phyloP scores from a whole-genome alignment of 2,329 filamentous ascomycete species.

The Penicillium sp. region DNA sequence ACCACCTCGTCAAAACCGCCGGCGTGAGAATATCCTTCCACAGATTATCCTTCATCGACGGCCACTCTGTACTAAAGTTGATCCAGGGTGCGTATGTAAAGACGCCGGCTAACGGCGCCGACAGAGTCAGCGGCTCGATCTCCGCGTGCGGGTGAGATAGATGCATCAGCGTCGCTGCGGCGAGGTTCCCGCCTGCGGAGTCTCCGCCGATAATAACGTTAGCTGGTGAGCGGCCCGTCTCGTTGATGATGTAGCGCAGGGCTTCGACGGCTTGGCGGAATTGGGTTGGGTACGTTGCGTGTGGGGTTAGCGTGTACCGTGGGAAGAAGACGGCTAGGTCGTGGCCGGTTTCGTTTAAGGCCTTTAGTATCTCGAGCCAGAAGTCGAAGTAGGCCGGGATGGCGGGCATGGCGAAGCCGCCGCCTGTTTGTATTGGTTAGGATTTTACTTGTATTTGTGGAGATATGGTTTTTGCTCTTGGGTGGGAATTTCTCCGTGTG shows the following conservation, averaged over 20 bases:
- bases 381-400: conserved; percentile 47
- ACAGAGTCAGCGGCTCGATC: conserved; percentile 41
- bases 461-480: not conserved
- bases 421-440: conserved; percentile 40
- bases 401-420: conserved; percentile 54
- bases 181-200: conserved; percentile 44
- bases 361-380: conserved; percentile 42
- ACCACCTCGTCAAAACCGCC: conserved; percentile 44
- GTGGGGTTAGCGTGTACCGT: conserved; percentile 54
- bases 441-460: conserved; percentile 2
- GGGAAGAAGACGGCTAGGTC: conserved; percentile 52
- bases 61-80: conserved; percentile 46
- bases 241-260: conserved; percentile 40
- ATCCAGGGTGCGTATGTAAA: conserved; percentile 59
- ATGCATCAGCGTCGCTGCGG: conserved; percentile 35
- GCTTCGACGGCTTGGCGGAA: conserved; percentile 40
- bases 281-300: conserved; percentile 41
- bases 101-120: conserved; percentile 45
- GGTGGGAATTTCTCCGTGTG: not conserved
- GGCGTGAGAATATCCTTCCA: conserved; percentile 52
- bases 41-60: conserved; percentile 46
- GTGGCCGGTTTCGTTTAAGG: conserved; percentile 42
- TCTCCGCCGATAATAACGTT: conserved; percentile 42
- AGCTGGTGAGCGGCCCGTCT: conserved; percentile 31
- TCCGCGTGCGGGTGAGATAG: conserved; percentile 55